A percentile compares a stretch with the other conserved stretches of the same genome.
Evolutionary conservation across 345 rosid species (phyloP).

Genomic region (Draba incana): DNA sequence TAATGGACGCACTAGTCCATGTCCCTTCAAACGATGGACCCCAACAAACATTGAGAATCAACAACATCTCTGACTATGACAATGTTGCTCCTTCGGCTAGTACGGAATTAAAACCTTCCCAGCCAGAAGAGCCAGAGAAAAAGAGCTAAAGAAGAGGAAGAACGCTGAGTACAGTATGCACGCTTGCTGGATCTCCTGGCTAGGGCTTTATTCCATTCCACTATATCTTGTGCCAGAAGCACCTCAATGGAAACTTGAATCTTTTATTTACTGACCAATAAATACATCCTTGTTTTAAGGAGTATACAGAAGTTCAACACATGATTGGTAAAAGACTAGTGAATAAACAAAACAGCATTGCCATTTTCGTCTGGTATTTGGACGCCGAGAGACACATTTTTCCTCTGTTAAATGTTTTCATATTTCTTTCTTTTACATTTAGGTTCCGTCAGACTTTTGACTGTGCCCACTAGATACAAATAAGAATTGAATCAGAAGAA

Average conservation of each 20-base stretch:
- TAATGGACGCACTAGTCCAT: no score
- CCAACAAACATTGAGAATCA: constrained; percentile 63
- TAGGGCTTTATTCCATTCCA: constrained; percentile 16
- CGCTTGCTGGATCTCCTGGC: constrained; percentile 14
- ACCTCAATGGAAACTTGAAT: constrained; percentile 4
- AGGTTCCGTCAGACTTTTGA: no score
- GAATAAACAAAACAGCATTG: not conserved
- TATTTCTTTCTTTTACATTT: not conserved
- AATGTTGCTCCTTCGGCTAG: constrained; percentile 44
- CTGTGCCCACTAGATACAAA: no score
- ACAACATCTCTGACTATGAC: constrained; percentile 40
- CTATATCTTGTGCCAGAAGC: constrained; percentile 9
- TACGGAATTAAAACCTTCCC: constrained; percentile 43
- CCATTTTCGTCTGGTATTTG: not conserved
- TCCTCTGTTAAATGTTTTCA: not conserved
- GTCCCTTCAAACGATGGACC: constrained; percentile 70
- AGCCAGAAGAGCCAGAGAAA: constrained; percentile 36
- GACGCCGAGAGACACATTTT: not conserved
- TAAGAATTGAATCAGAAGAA: no score
- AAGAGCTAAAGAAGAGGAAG: constrained; percentile 38
- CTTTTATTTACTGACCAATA: constrained; percentile 26
- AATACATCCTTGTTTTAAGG: constrained; percentile 1
- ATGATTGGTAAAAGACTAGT: constrained; percentile 8
- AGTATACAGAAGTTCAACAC: constrained; percentile 23
- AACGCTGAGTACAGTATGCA: not conserved